Evolutionary conservation across 2,329 filamentous ascomycete genomes (phyloP), one percentile per base, ranked within the genome.

Genomic region (Fusarium incarnatum): DNA sequence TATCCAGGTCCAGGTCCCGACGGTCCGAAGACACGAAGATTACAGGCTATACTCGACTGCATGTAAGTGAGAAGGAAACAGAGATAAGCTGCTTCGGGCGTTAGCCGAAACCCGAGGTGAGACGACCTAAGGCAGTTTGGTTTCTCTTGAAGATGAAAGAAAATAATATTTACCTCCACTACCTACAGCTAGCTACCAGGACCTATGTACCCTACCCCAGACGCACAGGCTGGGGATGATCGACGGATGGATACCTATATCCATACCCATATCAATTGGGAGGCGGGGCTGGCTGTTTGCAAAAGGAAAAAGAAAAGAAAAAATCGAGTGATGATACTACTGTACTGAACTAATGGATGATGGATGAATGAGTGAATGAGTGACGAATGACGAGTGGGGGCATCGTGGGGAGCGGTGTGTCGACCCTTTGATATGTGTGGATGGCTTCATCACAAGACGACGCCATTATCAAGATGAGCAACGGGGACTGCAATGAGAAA

Each of bases 351-450:
- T 37, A 18, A 37, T 37, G 32, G 61, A 72, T 47, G 48, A 69
- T 44, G 34, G 23, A 40, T n/a, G n/a, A 16, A 45, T 16, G 16
- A 54, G 44, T 20, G n/a, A 12, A 56, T 37, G 34, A 48, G 62
- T 61, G 52, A 55, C 13, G 60, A 60, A 56, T 52, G 32, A 54
- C 48, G 55, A 63, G 69, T 73, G 71, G 73, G 73, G 72, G 71
- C 67, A 47, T 42, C 73, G 71, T 74, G 73, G 68, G 71, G 71
- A 73, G 73, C 73, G 73, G 73, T 75, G 73, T 73, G 67, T 69
- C 44, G 50, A 56, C 47, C 28, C 54, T 62, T 27, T 27, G 50
- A 64, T 64, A 57, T 71, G 65, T 73, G 47, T 70, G 70, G 60
- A 71, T 72, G 59, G 70, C 48, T 63, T 72, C 63, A 72, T 65